phyloP scores from a whole-genome alignment of 2,329 filamentous ascomycete genomes.

The Cladophialophora psammophila region DNA sequence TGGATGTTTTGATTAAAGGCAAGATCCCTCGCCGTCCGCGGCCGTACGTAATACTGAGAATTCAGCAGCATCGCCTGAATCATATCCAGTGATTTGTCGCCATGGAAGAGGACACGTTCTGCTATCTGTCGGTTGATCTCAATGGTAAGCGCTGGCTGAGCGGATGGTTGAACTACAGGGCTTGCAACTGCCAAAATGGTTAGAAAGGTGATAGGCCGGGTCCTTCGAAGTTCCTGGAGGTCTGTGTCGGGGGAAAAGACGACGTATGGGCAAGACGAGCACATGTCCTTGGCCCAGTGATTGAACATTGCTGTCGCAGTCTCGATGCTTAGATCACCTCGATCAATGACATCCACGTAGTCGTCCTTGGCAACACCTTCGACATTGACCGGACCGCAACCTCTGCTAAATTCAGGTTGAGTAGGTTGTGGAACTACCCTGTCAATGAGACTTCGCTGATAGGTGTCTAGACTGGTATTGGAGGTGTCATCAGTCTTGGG shows the following conservation, averaged over 20 bases:
- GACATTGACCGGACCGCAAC: constrained; percentile 6
- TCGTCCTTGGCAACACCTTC: constrained; percentile 31
- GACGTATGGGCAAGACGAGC: constrained; percentile 64
- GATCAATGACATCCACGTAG: constrained; percentile 58
- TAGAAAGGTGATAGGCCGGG: constrained; percentile 66
- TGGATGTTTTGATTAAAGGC: constrained; percentile 90
- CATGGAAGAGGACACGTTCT: constrained; percentile 74
- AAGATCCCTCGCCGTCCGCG: constrained; percentile 80
- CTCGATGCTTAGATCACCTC: constrained; percentile 59
- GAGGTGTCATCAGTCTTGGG: constrained; percentile 37
- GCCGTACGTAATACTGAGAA: constrained; percentile 82
- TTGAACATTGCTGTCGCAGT: constrained; percentile 62
- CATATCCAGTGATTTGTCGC: constrained; percentile 83
- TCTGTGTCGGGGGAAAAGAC: constrained; percentile 62
- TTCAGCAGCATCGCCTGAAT: constrained; percentile 77
- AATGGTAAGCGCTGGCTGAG: constrained; percentile 68
- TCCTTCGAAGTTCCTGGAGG: constrained; percentile 61
- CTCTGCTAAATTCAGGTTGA: constrained; percentile 18
- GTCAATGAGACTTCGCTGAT: constrained; percentile 20
- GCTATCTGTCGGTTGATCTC: constrained; percentile 76
- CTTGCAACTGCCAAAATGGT: constrained; percentile 64
- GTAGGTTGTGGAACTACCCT: neutral
- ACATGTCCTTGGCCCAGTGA: constrained; percentile 61
- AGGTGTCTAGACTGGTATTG: constrained; percentile 21
- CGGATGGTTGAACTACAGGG: constrained; percentile 57